Base-by-base conservation (phyloP, 2,329 filamentous ascomycete genomes). In the Scopulariopsis brevicaulis region DNA sequence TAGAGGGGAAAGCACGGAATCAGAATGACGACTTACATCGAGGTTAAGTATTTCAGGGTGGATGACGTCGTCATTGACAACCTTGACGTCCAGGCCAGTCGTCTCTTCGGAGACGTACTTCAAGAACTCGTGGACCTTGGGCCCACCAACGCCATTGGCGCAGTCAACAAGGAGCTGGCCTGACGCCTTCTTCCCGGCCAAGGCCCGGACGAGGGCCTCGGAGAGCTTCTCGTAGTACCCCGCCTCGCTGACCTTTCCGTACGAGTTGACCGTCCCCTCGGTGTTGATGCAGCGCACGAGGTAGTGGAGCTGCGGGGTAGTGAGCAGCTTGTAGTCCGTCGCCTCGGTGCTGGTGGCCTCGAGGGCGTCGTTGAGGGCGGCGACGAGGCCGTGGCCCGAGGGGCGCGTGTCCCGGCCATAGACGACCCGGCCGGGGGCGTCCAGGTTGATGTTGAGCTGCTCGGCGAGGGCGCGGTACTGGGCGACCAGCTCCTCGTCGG, bases 231-330 rank as follows among this genome's bases (percentile, higher is more conserved):
- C 83, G 72, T 97, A 97, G 75, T 99, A 99, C 40, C 94, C 94
- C 59, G 84, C 78, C 76, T 97, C 93, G 61, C 88, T 96, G 57
- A 90, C 83, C 68, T 90, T 85, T 59, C 94, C 94, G 69, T 97
- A 99, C 20, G 90, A 83, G 64, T 91, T 86, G 58, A 88, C 86
- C 2, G 90, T 95, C 61, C 88, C 89, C 66, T 94, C 82, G 1
- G 93, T 97, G 75, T 99, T 99, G 74, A 91, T 83, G 72, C 92
- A 96, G 63, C 94, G 89, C 35, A 93, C 93, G 63, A 97, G 80
- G 74, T 99, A 99, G 77, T 99, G 94, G 59, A 99, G 81, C 75
- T 97, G 94, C n/a, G 94, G 94, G 3, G 94, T 99, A 14, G 94
- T 97, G 67, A 96, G 79, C 69, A 92, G 86, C 73, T 93, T 94